Percentiles rank a stretch among this genome's conserved stretches.
Conservation (phyloP, 495 filamentous ascomycete genomes). For the Xanthoparmelia taractica region DNA sequence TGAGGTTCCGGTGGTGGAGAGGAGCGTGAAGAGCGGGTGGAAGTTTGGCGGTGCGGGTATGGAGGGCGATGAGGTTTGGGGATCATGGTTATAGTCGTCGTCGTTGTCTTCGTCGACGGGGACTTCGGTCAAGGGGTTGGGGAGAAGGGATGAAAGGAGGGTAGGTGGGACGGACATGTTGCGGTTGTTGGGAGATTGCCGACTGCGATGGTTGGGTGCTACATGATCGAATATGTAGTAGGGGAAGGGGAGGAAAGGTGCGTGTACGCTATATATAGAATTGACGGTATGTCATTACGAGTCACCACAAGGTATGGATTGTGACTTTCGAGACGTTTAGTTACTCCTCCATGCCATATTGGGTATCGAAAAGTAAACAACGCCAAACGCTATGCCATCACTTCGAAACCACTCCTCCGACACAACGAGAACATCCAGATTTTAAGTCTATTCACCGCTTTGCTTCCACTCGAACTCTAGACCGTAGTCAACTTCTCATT, state of each 20-base stretch:
- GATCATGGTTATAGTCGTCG: conserved; percentile 19
- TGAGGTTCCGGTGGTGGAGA: conserved; percentile 40
- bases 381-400: conserved; percentile 16
- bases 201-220: neutral
- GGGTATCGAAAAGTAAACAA: neutral
- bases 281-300: neutral
- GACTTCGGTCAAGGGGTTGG: conserved; percentile 20
- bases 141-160: conserved; percentile 15
- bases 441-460: conserved; percentile 29
- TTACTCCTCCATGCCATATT: neutral
- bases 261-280: neutral
- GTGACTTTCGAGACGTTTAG: neutral
- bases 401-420: neutral
- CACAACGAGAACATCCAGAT: neutral
- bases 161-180: conserved; percentile 16
- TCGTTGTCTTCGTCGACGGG: conserved; percentile 29
- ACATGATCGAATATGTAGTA: neutral
- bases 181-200: neutral
- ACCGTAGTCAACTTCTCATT: conserved; percentile 3
- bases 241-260: neutral
- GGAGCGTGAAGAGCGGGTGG: conserved; percentile 48
- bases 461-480: conserved; percentile 53
- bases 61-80: conserved; percentile 19
- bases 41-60: conserved; percentile 27
- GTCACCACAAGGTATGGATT: neutral